Base-by-base conservation (phyloP, 768 basidiomycete species). In the Brasilioporus rufonigricans region DNA sequence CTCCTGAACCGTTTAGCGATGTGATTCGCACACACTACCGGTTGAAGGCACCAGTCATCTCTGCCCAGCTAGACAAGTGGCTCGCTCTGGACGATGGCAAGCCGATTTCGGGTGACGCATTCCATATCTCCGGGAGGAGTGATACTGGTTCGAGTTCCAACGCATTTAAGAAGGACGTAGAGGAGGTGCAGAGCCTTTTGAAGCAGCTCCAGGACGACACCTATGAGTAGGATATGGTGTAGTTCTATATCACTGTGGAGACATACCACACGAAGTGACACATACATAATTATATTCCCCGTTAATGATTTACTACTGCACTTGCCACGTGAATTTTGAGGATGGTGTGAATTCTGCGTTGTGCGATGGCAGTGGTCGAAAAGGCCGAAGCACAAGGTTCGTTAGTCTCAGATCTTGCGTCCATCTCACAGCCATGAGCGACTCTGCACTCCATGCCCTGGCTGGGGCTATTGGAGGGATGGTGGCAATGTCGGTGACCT, bases 391-490 rank as follows among this genome's bases (percentile, higher is more conserved):
- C 29, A 38, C 29, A 39, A 33, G n/a, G 35, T 1, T 7, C n/a
- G 12, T 11, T 16, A 12, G 51, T 46, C 44, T 40, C 45, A 36
- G 14, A 26, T 16, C 31, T 13, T n/a, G 2, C 31, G 1, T 33
- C 26, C 29, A 41, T 24, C 26, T 32, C 39, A 14, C 36, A 46
- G 69, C 48, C 41, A 84, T 86, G 82, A 82, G 78, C 56, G 91
- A 98, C 71, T 92, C 91, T 45, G 73, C 84, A 14, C 87, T 97
- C 27, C 93, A 98, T 62, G 82, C 95, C 35, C 65, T 90, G 13
- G 91, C 95, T 18, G 97, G 97, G 13, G 93, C 93, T 18, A 82
- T 87, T 1, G 95, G 93, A 45, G 96, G 96, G 24, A 87, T 96
- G 63, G 70, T 83, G 8, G 93, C 96, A 23, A 97, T 98, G 94